Conservation (phyloP, 2,329 filamentous ascomycete genomes). For the Alternaria gansuensis region DNA sequence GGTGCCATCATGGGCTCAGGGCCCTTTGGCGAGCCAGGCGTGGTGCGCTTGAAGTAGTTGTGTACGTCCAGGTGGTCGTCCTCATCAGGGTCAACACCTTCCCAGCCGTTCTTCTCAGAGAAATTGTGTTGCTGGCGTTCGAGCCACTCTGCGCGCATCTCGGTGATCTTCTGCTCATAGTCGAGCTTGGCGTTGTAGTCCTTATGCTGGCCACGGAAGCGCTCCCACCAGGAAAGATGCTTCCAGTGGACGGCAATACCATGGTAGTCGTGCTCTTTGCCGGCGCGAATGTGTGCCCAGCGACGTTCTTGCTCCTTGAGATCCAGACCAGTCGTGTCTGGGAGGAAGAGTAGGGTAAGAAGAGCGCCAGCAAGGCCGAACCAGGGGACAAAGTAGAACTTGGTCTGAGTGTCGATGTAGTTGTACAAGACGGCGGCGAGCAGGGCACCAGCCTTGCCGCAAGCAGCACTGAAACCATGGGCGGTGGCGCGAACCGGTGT, state of each 20-base stretch:
- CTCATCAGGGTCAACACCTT: constrained; percentile 42
- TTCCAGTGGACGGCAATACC: constrained; percentile 90
- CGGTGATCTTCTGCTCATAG: constrained; percentile 82
- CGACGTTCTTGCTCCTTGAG: constrained; percentile 96
- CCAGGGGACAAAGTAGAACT: constrained; percentile 95
- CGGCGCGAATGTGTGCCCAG: constrained; percentile 85
- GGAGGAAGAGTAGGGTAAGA: constrained; percentile 84
- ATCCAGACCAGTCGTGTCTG: constrained; percentile 96
- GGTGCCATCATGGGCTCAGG: constrained; percentile 33
- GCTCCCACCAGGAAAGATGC: constrained; percentile 90
- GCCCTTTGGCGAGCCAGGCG: constrained; percentile 19
- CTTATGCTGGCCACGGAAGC: constrained; percentile 78
- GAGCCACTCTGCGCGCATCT: constrained; percentile 71
- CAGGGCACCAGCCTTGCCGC: constrained; percentile 88
- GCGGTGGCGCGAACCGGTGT: constrained; percentile 92
- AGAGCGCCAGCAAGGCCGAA: constrained; percentile 89
- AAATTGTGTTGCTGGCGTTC: constrained; percentile 65
- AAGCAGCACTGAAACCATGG: constrained; percentile 92
- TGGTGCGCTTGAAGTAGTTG: constrained; percentile 47
- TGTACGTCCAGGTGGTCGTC: constrained; percentile 44
- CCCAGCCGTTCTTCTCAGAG: constrained; percentile 42
- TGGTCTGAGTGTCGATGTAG: constrained; percentile 85
- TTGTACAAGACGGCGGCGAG: constrained; percentile 90
- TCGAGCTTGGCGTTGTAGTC: constrained; percentile 77
- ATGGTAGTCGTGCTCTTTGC: constrained; percentile 83